Evolutionary conservation across 257 asterid species (phyloP).

Genomic region (Penstemon barbatus): DNA sequence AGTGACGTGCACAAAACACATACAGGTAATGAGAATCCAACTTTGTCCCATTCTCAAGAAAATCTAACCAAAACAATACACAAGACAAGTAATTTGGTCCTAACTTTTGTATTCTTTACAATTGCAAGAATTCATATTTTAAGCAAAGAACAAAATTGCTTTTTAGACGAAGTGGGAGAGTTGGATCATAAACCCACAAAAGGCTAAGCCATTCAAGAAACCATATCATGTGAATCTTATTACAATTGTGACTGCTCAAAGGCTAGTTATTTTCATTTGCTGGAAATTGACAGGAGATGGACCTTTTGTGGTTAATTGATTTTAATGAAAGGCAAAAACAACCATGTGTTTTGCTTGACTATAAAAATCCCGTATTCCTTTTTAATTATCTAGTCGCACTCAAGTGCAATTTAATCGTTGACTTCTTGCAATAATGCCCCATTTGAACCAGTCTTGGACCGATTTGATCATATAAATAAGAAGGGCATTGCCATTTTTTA

Average conservation of each 20-base stretch:
- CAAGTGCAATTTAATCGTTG: too few species aligned
- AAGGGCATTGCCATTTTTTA: too few species aligned
- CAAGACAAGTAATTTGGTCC: slow-evolving; percentile 20
- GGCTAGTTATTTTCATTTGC: slow-evolving; percentile 17
- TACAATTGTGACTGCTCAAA: not conserved
- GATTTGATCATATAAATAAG: too few species aligned
- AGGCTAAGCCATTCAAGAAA: slow-evolving; percentile 11
- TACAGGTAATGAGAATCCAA: slow-evolving; percentile 8
- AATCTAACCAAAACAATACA: slow-evolving; percentile 11
- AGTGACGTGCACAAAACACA: not conserved
- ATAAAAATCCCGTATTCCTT: too few species aligned
- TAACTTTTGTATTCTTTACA: slow-evolving; percentile 6
- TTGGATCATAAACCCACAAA: slow-evolving; percentile 13
- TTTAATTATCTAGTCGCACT: too few species aligned
- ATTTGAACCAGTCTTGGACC: too few species aligned
- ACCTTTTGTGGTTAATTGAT: not conserved
- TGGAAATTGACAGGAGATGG: not conserved
- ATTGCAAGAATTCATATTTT: slow-evolving; percentile 18
- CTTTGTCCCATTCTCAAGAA: slow-evolving; percentile 23
- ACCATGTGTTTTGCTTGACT: too few species aligned
- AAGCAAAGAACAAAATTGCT: slow-evolving; percentile 24
- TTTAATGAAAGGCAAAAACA: too few species aligned
- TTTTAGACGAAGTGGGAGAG: slow-evolving; percentile 18
- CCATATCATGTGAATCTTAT: slow-evolving; percentile 13
- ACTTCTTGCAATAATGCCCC: too few species aligned